These are phyloP conservation scores for Blastobotrys buckinghamii DNA, from an alignment of 1,139 yeast species.

Conservation along the genomic window DNA sequence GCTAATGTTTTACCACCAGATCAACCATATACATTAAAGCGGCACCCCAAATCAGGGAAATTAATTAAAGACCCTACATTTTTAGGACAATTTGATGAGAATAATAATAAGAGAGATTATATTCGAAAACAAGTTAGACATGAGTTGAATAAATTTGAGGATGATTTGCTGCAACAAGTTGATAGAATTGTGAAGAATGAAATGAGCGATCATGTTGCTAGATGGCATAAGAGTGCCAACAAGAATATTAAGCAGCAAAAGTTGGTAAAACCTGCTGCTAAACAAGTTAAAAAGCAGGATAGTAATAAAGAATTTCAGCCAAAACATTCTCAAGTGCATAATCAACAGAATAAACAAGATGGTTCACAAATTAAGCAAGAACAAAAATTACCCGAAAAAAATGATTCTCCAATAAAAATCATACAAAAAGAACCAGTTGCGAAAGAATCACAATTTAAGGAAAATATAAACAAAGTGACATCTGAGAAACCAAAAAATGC, in stretches of 20 bases:
- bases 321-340: too few species aligned
- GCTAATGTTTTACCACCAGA: background rate
- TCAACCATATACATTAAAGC: background rate
- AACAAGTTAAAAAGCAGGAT: too few species aligned
- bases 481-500: too few species aligned
- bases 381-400: too few species aligned
- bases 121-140: background rate
- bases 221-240: background rate
- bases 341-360: background rate
- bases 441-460: too few species aligned
- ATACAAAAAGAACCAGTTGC: too few species aligned
- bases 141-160: background rate
- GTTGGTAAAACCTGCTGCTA: too few species aligned
- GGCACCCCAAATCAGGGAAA: background rate
- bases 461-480: too few species aligned
- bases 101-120: background rate
- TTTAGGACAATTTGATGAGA: background rate
- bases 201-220: background rate
- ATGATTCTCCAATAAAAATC: too few species aligned
- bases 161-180: conserved; percentile 1
- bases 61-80: background rate
- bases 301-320: too few species aligned
- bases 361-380: too few species aligned
- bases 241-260: background rate
- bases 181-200: conserved; percentile 1